Evolutionary conservation across 495 filamentous ascomycete genomes (phyloP).

Genomic region (Xylaria sp.): DNA sequence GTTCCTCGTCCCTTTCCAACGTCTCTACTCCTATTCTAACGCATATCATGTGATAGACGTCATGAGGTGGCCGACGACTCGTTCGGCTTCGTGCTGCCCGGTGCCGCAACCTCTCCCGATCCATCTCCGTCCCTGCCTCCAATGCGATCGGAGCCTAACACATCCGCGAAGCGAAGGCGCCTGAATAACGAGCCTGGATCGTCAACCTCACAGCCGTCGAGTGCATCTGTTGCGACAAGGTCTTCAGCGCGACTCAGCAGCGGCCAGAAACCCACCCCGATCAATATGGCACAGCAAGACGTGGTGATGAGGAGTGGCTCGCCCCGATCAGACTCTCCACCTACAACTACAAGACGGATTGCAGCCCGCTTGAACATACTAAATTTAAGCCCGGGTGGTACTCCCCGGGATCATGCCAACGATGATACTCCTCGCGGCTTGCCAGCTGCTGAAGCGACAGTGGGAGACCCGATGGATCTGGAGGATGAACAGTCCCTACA

Average conservation of each 20-base stretch:
- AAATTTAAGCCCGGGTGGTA: conserved; percentile 2
- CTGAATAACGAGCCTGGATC: conserved; percentile 32
- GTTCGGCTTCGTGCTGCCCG: conserved; percentile 53
- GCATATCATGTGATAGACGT: conserved; percentile 40
- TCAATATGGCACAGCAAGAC: conserved; percentile 22
- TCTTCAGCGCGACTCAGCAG: conserved; percentile 34
- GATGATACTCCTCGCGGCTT: background rate
- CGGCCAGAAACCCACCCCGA: conserved; percentile 22
- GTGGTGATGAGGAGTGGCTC: background rate
- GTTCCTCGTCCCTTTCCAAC: background rate
- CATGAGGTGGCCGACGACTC: conserved; percentile 55
- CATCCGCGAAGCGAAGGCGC: conserved; percentile 49
- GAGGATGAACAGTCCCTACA: conserved; percentile 21
- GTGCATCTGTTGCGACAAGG: conserved; percentile 30
- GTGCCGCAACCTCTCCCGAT: conserved; percentile 35
- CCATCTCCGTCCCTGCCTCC: conserved; percentile 32
- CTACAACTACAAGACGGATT: conserved; percentile 24
- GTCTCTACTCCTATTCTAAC: conserved; percentile 26
- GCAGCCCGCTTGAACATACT: conserved; percentile 8
- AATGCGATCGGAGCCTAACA: conserved; percentile 48
- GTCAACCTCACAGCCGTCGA: conserved; percentile 33
- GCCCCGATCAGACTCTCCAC: conserved; percentile 5
- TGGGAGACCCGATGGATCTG: conserved; percentile 21
- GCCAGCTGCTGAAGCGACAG: background rate
- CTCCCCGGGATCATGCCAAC: background rate